Conservation (phyloP, 2,329 filamentous ascomycete genomes). For the Zasmidium citrigriseum region DNA sequence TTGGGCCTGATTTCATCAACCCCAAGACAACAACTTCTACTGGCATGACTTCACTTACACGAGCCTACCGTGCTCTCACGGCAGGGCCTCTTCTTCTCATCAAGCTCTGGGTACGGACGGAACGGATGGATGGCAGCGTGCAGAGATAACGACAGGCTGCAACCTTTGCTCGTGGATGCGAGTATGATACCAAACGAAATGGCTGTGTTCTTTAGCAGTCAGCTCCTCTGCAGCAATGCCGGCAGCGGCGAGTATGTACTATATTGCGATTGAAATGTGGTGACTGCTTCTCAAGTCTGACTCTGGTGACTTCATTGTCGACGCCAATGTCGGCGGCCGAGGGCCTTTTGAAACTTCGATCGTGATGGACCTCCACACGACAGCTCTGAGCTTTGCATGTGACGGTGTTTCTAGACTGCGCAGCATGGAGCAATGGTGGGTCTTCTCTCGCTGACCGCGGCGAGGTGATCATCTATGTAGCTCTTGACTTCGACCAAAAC, state of each 20-base stretch:
- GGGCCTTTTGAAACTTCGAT: neutral
- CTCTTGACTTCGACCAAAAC: neutral
- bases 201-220: conserved; percentile 14
- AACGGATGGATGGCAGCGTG: conserved; percentile 12
- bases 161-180: conserved; percentile 19
- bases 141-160: conserved; percentile 19
- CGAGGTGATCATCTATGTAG: neutral
- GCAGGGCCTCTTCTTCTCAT: conserved; percentile 7
- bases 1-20: neutral
- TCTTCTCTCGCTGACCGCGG: neutral
- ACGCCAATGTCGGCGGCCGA: neutral
- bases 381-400: conserved; percentile 4
- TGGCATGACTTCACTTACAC: neutral
- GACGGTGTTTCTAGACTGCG: conserved; percentile 12
- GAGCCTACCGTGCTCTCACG: conserved; percentile 8
- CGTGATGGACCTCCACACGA: neutral
- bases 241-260: conserved; percentile 19
- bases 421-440: neutral
- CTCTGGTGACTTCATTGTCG: neutral
- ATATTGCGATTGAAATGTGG: conserved; percentile 7
- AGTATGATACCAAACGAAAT: conserved; percentile 24
- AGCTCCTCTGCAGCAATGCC: conserved; percentile 19
- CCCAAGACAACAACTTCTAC: neutral
- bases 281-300: neutral
- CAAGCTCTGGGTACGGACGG: conserved; percentile 10